Base-by-base conservation (phyloP, 768 basidiomycete species). In the Chalciporus chontae region DNA sequence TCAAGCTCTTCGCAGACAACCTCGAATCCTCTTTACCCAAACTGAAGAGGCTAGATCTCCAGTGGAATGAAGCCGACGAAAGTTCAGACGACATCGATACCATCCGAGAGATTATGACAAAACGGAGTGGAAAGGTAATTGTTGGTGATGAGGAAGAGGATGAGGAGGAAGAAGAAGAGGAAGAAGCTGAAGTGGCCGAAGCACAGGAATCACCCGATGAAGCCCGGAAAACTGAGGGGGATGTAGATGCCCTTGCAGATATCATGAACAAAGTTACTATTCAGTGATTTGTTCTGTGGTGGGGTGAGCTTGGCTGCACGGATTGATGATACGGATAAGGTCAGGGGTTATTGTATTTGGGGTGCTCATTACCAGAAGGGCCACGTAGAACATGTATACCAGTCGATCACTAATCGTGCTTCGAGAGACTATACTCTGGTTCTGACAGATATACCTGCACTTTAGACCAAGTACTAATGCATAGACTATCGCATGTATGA, bases 41-140 rank as follows among this genome's bases (percentile, higher is more conserved):
- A 34, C 68, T 99, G 39, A 83, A 71, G 70, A 73, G 67, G 47
- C 68, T 98, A 45, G 95, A 97, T 66, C 61, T 97, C 51, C 94
- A 95, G 62, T 92, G 90, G 72, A 97, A 94, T 59, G 94, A 94
- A 11, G 76, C 81, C 50, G 87, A 91, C 40, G 90, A 89, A 46
- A 84, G 86, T 24, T 83, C 83, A 42, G 69, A 77, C 55, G 57
- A 50, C 24, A 26, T 88, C 15, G 76, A 78, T 49, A 71, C 76
- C 42, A 67, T 91, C 45, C 68, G 67, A 11, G 65, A 76, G 40
- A 73, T 77, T 47, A 68, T 90, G 62, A 82, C 78, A 63, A 75
- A 74, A 50, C 78, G 86, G 24, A 82, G 83, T 26, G 88, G 88
- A 3, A 85, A 79, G 55, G 64, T 90, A 5, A 69, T 84, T 7